These are phyloP conservation scores for Auriscalpium vulgare DNA, from an alignment of 768 basidiomycete species.

Conservation along the genomic window DNA sequence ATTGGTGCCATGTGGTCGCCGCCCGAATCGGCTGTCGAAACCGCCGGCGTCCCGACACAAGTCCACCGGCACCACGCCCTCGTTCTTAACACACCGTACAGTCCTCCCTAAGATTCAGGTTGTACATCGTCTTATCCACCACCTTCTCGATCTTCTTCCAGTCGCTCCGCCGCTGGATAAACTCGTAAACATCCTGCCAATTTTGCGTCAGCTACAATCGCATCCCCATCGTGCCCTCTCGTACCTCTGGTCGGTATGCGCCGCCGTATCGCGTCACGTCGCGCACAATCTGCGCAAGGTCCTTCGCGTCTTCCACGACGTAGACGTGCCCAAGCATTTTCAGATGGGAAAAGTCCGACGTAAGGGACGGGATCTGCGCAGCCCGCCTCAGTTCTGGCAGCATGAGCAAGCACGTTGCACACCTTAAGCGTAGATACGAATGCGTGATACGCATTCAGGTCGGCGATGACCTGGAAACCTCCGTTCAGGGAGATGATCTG, in stretches of 20 bases:
- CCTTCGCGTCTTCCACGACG: constrained; percentile 92
- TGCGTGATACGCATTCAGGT: constrained; percentile 86
- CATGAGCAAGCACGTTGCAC: constrained; percentile 1
- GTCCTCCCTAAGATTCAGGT: constrained; percentile 88
- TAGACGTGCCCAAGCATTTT: constrained; percentile 98
- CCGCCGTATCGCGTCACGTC: constrained; percentile 96
- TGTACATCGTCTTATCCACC: constrained; percentile 94
- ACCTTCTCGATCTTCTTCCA: constrained; percentile 99
- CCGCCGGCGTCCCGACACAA: too few species aligned
- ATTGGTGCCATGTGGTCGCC: too few species aligned
- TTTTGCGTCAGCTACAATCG: background rate
- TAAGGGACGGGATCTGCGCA: constrained; percentile 62
- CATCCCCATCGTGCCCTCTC: constrained; percentile 4
- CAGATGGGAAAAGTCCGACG: constrained; percentile 84
- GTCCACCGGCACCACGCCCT: too few species aligned
- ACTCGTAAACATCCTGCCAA: constrained; percentile 83
- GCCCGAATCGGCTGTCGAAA: too few species aligned
- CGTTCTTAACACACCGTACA: constrained; percentile 43
- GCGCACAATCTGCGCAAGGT: constrained; percentile 90
- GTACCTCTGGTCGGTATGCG: constrained; percentile 86
- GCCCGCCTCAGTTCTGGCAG: too few species aligned
- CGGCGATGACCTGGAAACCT: constrained; percentile 93
- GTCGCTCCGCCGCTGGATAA: constrained; percentile 88
- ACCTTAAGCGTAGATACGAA: constrained; percentile 88
- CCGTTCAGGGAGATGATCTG: constrained; percentile 94